Conservation (phyloP, 768 basidiomycete species). For the Kwoniella bestiolae region DNA sequence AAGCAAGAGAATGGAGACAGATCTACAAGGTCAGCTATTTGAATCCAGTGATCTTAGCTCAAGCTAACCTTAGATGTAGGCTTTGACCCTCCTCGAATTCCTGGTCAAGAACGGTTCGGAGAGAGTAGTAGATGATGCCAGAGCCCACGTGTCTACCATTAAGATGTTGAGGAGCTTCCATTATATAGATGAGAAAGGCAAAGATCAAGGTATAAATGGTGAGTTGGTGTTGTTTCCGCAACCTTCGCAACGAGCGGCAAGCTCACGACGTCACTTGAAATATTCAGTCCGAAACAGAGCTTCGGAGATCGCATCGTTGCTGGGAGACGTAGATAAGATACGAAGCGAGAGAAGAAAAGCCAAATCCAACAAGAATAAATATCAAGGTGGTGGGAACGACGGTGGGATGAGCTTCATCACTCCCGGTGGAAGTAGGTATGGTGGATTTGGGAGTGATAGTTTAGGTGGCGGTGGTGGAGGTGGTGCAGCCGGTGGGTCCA, state of each 20-base stretch:
- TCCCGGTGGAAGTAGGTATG: conserved; percentile 65
- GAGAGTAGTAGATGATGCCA: conserved; percentile 94
- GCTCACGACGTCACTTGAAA: not conserved
- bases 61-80: conserved; percentile 60
- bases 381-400: conserved; percentile 83
- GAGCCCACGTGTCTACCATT: conserved; percentile 89
- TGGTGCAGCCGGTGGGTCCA: conserved; percentile 48
- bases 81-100: conserved; percentile 91
- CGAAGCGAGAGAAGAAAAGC: conserved; percentile 88
- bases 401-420: conserved; percentile 67
- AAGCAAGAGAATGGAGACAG: conserved; percentile 96
- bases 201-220: conserved; percentile 98
- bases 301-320: conserved; percentile 86
- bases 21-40: conserved; percentile 81
- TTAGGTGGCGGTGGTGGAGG: conserved; percentile 54
- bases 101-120: conserved; percentile 96
- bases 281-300: conserved; percentile 87
- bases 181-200: conserved; percentile 97
- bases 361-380: conserved; percentile 86
- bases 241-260: not conserved
- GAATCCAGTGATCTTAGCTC: not conserved
- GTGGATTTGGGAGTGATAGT: conserved; percentile 71
- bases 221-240: conserved; percentile 22
- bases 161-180: conserved; percentile 99
- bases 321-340: conserved; percentile 88